Base-by-base conservation (phyloP, 176 grass and related monocot species). In the Secale cereale region DNA sequence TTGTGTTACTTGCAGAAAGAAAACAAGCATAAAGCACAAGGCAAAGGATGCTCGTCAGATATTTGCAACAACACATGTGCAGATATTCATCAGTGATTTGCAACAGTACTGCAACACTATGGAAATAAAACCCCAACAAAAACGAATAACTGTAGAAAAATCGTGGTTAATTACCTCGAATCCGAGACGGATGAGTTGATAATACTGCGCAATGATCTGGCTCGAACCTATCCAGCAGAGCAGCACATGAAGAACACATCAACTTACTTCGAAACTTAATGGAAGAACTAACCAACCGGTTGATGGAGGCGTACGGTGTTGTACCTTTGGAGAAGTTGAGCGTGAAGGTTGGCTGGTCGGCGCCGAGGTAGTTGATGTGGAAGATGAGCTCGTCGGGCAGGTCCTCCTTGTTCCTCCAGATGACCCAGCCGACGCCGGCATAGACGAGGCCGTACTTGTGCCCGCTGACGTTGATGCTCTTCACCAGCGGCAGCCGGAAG, bases 271-370 rank as follows among this genome's bases (percentile, higher is more conserved):
- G 14, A 48, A 13, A 7, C 70, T 2, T 3, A 41, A 10, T 10
- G 67, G 36, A 70, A 9, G 39, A 72, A 11, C 35, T 43, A n/a
- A 16, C 11, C 22, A 17, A 76, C 9, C 28, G 11, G 17, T 50
- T 50, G 48, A 10, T 28, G 3, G 17, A 4, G 6, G 48, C 48
- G 48, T 0, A 52, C 48, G 48, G 48, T 52, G 48, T 7, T 52
- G 48, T 33, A 89, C 92, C 92, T 89, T 94, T 92, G 74, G 92
- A 91, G 77, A 94, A 94, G 85, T 94, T 94, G 89, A 94, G 92
- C 23, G 92, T 94, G 81, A 94, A 94, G 31, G 92, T 94, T 5
- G 92, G 92, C 65, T 94, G 92, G 79, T 94, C 92, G 1, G 92
- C 80, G 60, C 92, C 92, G 63, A 94, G 89, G 87, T 94, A 94